Evolutionary conservation across 2,329 filamentous ascomycete species (phyloP).

Genomic region (Aurifilum marmelostoma): DNA sequence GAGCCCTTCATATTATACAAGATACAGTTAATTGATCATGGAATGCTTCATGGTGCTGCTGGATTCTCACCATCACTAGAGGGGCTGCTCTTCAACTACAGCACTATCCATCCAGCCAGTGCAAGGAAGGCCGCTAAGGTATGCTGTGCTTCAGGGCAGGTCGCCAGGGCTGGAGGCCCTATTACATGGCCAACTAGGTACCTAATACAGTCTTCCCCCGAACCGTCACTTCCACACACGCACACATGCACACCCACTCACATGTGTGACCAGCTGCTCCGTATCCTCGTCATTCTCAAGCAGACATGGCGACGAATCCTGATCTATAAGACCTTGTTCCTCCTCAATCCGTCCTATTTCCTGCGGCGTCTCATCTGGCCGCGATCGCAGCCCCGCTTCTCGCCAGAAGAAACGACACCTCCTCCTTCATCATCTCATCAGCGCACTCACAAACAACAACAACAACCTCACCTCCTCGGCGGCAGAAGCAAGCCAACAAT

Average conservation of each 20-base stretch:
- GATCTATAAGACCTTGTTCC: constrained; percentile 26
- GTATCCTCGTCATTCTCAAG: constrained; percentile 16
- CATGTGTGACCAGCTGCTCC: constrained; percentile 18
- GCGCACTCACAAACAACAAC: not conserved
- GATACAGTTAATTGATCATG: not conserved
- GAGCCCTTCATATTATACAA: too few species aligned
- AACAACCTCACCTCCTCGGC: not conserved
- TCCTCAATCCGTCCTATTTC: constrained; percentile 23
- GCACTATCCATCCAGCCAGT: too few species aligned
- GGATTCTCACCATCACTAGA: not conserved
- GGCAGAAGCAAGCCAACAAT: too few species aligned
- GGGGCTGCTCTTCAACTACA: too few species aligned
- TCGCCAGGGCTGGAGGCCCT: not conserved
- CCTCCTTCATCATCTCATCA: not conserved
- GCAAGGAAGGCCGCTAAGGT: not conserved
- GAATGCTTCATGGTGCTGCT: not conserved
- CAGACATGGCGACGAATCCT: constrained; percentile 28
- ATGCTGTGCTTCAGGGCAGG: constrained; percentile 1
- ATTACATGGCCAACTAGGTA: not conserved
- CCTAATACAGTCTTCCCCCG: not conserved
- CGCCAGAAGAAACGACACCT: not conserved
- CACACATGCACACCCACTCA: not conserved
- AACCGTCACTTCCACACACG: not conserved
- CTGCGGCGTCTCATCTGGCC: constrained; percentile 21
- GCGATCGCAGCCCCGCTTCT: constrained; percentile 5